A percentile compares a stretch with the other conserved stretches of the same genome.
phyloP scores from a whole-genome alignment of 371 early-diverging fungal genomes.

The Actinomucor elegans region DNA sequence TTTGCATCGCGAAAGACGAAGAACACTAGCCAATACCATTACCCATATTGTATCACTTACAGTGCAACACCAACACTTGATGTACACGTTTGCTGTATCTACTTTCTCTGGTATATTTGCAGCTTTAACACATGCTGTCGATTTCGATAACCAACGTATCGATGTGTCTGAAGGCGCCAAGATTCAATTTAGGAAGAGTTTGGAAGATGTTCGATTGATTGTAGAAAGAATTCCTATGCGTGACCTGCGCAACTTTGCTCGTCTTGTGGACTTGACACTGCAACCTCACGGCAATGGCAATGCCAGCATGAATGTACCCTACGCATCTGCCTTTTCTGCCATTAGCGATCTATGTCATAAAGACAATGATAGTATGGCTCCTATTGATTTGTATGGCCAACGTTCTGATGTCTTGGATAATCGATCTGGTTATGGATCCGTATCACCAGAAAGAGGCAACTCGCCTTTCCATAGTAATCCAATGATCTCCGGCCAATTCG shows the following conservation, averaged over 20 bases:
- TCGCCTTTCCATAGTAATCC: slow-evolving; percentile 17
- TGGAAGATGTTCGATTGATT: slow-evolving; percentile 36
- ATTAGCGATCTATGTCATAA: slow-evolving; percentile 30
- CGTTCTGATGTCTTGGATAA: slow-evolving; percentile 6
- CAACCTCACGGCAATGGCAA: slow-evolving; percentile 22
- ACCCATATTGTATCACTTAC: slow-evolving; percentile 41
- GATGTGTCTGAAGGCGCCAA: slow-evolving; percentile 35
- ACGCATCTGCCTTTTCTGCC: slow-evolving; percentile 27
- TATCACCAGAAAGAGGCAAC: slow-evolving; percentile 14
- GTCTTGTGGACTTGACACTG: slow-evolving; percentile 33
- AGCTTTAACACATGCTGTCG: slow-evolving; percentile 42
- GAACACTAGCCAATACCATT: slow-evolving; percentile 40
- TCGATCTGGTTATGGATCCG: slow-evolving; percentile 16
- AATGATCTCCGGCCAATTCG: slow-evolving; percentile 17
- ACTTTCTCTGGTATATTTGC: slow-evolving; percentile 46
- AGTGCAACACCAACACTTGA: slow-evolving; percentile 33
- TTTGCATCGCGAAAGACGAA: slow-evolving; percentile 34
- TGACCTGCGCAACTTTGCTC: slow-evolving; percentile 33
- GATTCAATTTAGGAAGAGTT: slow-evolving; percentile 37
- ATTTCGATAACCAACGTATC: slow-evolving; percentile 36
- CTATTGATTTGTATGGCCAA: slow-evolving; percentile 8
- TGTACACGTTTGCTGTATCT: slow-evolving; percentile 38
- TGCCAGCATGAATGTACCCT: slow-evolving; percentile 7
- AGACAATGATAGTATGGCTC: not conserved
- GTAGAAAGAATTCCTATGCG: slow-evolving; percentile 25